Base-by-base conservation (phyloP, 2,329 filamentous ascomycete genomes). In the Coniosporium tulheliwenetii region DNA sequence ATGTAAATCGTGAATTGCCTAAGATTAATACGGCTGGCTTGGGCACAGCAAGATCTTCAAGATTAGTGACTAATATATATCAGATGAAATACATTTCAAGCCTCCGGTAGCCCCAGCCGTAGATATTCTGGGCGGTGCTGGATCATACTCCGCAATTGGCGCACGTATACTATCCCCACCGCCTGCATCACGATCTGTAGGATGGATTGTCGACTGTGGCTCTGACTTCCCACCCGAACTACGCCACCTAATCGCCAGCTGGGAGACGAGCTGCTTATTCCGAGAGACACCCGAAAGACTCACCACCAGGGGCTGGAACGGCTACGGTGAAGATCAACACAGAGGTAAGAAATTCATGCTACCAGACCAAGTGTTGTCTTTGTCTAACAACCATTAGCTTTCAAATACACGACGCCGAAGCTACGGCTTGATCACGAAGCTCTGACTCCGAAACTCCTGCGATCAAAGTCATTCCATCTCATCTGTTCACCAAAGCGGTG, bases 281-380 rank as follows among this genome's bases (percentile, higher is more conserved):
- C 75, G 86, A 40, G 63, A 75, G 38, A 77, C 82, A 41, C 65
- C 68, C 1, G 59, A 70, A 5, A 76, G 84, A 16, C 67, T 84
- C 39, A 96, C 89, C 2, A 98, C 91, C 0, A 76, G 85, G 37
- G 87, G 82, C 37, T 94, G 85, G 85, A 96, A 96, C 57, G 83
- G 83, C 39, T 96, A 96, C 56, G 76, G 79, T 32, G 71, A 74
- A 30, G 70, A 75, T 40, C 75, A 77, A 44, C 74, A 83, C 56
- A 72, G 77, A 63, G 66, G 71, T 64, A 47, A 34, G 32, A 29
- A 30, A 9, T 39, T 8, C 36, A 16, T 33, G 36, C 38, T 38
- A 38, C 9, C n/a, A 30, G 29, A 32, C 30, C 19, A 26, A 26
- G 19, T 4, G 19, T 26, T 26, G 16, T 31, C 40, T 13, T 13